These are phyloP conservation scores for Phytophthora fragariae DNA, from an alignment of 352 stramenopile genomes.

Conservation along the genomic window DNA sequence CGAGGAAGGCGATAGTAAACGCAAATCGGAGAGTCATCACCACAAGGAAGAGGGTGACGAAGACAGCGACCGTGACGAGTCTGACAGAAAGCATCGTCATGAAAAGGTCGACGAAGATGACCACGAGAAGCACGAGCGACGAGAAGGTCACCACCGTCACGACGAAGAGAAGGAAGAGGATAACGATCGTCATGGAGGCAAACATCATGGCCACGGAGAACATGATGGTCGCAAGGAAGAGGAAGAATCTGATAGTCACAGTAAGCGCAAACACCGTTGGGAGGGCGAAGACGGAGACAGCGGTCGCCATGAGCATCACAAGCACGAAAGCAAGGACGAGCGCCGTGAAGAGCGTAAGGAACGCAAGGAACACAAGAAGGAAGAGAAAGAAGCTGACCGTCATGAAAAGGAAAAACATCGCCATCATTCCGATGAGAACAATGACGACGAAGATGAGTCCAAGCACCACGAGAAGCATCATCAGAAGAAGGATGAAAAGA, in stretches of 20 bases:
- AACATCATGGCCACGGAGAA: constrained; percentile 12
- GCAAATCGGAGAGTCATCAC: neutral
- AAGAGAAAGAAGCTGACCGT: constrained; percentile 10
- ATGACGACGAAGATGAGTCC: neutral
- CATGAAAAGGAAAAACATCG: constrained; percentile 5
- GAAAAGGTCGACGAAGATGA: constrained; percentile 9
- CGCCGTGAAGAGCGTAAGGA: constrained; percentile 14
- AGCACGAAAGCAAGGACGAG: constrained; percentile 8
- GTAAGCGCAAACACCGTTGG: constrained; percentile 4
- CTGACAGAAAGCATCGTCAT: constrained; percentile 12
- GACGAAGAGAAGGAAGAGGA: constrained; percentile 14
- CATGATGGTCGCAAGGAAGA: constrained; percentile 3
- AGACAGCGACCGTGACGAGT: constrained; percentile 1
- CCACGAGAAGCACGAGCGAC: constrained; percentile 4
- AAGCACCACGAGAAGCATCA: neutral
- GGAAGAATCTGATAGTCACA: neutral
- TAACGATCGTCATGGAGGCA: neutral
- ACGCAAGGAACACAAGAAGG: constrained; percentile 8
- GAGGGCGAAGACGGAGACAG: constrained; percentile 18
- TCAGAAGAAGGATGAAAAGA: neutral
- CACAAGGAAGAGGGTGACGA: constrained; percentile 17
- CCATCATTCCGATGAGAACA: constrained; percentile 3
- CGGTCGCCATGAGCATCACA: neutral
- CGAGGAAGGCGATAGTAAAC: neutral
- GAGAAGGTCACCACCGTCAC: constrained; percentile 1